Evolutionary conservation across 2,329 filamentous ascomycete species (phyloP), one percentile per base, ranked within the genome.

Genomic region (Rhytidhysteron rufulum): DNA sequence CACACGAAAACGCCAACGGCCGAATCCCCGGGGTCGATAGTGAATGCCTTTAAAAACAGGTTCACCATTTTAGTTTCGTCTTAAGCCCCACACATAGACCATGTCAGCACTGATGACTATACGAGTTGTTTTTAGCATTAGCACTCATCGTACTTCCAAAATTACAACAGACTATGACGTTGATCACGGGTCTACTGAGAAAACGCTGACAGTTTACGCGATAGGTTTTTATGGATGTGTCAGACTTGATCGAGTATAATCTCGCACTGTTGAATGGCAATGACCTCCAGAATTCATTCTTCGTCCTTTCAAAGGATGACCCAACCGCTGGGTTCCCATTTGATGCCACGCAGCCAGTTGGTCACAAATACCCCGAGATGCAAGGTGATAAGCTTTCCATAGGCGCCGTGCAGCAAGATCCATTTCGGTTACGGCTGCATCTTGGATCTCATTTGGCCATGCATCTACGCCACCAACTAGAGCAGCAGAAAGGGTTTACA

Each of bases 171-270:
- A 27, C 7, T 27, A 7, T 27, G 24, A 27, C 24, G 24, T 8
- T 27, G 24, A 27, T 13, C n/a, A n/a, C n/a, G n/a, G n/a, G n/a
- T n/a, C n/a, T n/a, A n/a, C n/a, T n/a, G n/a, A n/a, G n/a, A n/a
- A n/a, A n/a, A n/a, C 24, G 24, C 24, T 27, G 13, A 27, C 13
- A 27, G 13, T 27, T 13, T 27, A n/a, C 17, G 13, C 11, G 16
- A n/a, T 39, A 79, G 75, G 72, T 82, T 3, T 87, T 82, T 57
- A 66, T 87, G 67, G 88, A 97, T 57, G 86, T 91, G 31, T 91
- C 88, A 7, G 87, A 95, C 48, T 82, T 96, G 49, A 72, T 97
- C 40, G 78, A 85, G 31, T 94, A 90, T 70, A 97, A 96, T 58
- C 54, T 83, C 37, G 74, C 73, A 15, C 72, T 88, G 19, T 65